Conservation (phyloP, 495 filamentous ascomycete species). For the Annulohypoxylon maeteangense region DNA sequence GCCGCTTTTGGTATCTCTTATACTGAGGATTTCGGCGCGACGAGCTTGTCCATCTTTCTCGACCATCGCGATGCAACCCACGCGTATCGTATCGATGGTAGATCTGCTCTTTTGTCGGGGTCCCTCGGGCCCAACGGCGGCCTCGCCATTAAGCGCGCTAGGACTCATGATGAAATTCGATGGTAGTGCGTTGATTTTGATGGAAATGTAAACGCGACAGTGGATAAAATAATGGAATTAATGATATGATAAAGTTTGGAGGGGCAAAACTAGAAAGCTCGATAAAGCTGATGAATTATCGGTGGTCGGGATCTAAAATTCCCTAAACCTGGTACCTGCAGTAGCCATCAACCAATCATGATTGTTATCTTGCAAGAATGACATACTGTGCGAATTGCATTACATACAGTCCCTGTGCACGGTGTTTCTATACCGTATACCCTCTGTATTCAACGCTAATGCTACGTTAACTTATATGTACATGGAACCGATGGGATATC, state of each 20-base stretch:
- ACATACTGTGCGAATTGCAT: background rate
- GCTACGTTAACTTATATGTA: background rate
- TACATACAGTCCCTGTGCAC: background rate
- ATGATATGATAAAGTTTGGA: constrained; percentile 33
- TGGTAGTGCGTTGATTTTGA: constrained; percentile 27
- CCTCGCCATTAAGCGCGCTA: constrained; percentile 51
- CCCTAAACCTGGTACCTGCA: constrained; percentile 8
- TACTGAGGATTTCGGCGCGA: constrained; percentile 92
- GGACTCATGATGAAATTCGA: constrained; percentile 56
- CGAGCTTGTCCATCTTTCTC: constrained; percentile 80
- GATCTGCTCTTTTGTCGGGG: constrained; percentile 79
- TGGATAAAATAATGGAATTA: constrained; percentile 11
- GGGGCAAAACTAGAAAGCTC: constrained; percentile 33
- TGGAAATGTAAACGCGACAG: constrained; percentile 24
- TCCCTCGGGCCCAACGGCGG: constrained; percentile 57
- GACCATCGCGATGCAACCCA: constrained; percentile 63
- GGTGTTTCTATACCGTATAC: background rate
- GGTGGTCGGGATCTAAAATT: constrained; percentile 23
- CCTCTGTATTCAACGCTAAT: background rate
- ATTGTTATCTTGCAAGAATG: background rate
- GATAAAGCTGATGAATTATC: constrained; percentile 23
- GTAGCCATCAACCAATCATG: background rate
- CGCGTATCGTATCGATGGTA: constrained; percentile 75
- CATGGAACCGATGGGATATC: background rate
- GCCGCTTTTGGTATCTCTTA: constrained; percentile 83